phyloP scores from a whole-genome alignment of 1,139 yeast species.

The Debaryomyces subglobosus region DNA sequence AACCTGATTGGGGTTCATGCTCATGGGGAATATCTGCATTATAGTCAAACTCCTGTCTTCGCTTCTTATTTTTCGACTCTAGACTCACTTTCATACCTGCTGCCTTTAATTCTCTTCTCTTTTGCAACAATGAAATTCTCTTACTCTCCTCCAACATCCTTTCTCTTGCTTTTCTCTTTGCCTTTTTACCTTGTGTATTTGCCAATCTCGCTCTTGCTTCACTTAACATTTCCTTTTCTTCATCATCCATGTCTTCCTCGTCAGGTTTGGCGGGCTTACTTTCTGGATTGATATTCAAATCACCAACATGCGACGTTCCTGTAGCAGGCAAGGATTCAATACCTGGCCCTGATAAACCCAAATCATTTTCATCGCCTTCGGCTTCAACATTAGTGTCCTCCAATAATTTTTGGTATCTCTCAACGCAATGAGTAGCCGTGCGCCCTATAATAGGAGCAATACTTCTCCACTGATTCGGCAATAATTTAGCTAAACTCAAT shows the following conservation, averaged over 20 bases:
- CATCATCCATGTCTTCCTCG: conserved; percentile 78
- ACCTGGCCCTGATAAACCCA: conserved; percentile 56
- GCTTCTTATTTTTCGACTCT: conserved; percentile 53
- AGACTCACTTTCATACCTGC: conserved; percentile 73
- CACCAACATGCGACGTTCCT: conserved; percentile 50
- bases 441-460: conserved; percentile 80
- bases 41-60: conserved; percentile 69
- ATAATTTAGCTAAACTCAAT: conserved; percentile 61
- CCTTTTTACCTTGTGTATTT: conserved; percentile 94
- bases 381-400: conserved; percentile 49
- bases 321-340: conserved; percentile 54
- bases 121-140: conserved; percentile 75
- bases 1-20: conserved; percentile 68
- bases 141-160: conserved; percentile 73
- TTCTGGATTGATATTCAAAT: conserved; percentile 72
- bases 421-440: conserved; percentile 88
- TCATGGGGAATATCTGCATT: conserved; percentile 84
- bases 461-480: conserved; percentile 96
- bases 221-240: conserved; percentile 87
- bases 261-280: conserved; percentile 85
- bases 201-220: conserved; percentile 93
- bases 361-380: conserved; percentile 34
- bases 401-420: conserved; percentile 77
- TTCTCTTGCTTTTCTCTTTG: conserved; percentile 88
- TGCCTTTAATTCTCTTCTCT: conserved; percentile 80